These are phyloP conservation scores for Parastagonospora avenae DNA, from an alignment of 2,329 filamentous ascomycete species.

Conservation along the genomic window DNA sequence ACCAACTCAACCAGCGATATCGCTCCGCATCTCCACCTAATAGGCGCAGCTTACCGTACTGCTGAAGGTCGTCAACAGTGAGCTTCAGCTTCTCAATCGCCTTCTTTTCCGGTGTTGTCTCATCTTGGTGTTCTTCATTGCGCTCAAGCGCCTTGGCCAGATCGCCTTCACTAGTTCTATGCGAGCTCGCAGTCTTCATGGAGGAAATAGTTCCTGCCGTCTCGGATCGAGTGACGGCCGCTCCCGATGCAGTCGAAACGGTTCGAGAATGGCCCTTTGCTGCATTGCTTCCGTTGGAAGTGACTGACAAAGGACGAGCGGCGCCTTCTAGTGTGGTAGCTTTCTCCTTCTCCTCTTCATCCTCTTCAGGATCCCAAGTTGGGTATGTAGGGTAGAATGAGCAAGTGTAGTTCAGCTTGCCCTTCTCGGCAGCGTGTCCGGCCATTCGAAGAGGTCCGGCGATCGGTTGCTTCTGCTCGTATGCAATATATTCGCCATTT, in stretches of 20 bases:
- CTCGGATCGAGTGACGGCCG: constrained; percentile 27
- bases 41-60: constrained; percentile 64
- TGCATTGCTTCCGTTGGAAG: constrained; percentile 12
- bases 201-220: constrained; percentile 51
- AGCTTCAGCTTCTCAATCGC: constrained; percentile 77
- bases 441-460: constrained; percentile 75
- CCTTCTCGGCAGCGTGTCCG: constrained; percentile 75
- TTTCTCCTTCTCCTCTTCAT: constrained; percentile 62
- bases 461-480: constrained; percentile 74
- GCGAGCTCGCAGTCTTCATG: constrained; percentile 34
- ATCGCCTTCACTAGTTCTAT: constrained; percentile 42
- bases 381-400: constrained; percentile 91
- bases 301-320: constrained; percentile 29
- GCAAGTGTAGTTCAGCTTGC: constrained; percentile 78
- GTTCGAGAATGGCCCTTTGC: constrained; percentile 26
- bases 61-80: constrained; percentile 76
- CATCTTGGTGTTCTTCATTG: constrained; percentile 53
- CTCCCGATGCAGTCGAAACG: constrained; percentile 24
- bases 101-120: constrained; percentile 57
- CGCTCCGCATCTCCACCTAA: constrained; percentile 14
- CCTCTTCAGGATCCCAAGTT: constrained; percentile 86
- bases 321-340: constrained; percentile 22
- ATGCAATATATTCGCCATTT: constrained; percentile 77
- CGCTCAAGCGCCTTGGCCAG: constrained; percentile 54
- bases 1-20: constrained; percentile 35